Base-by-base conservation (phyloP, 805 yeast genomes). In the Schizosaccharomyces japonicus region DNA sequence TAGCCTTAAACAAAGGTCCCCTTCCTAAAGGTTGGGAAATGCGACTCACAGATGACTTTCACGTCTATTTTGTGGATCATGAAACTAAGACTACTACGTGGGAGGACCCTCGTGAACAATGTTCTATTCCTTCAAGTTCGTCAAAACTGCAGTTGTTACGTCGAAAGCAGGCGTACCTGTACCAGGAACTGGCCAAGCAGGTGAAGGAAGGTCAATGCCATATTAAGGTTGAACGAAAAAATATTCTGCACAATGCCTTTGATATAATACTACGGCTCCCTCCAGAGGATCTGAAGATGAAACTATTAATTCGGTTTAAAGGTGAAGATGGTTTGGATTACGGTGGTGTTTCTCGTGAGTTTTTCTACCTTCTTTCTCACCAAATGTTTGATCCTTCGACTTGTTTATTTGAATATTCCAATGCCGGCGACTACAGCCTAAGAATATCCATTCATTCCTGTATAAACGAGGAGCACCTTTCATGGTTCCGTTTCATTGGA, bases 251-350 rank as follows among this genome's bases (percentile, higher is more conserved):
- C 65, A 98, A 90, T 64, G 81, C 95, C 31, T 90, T 84, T 63
- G 95, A 90, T 64, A 98, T 90, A 63, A 77, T 90, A 49, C 90
- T 90, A 98, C 78, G 98, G 64, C 98, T 90, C 67, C 78, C 95
- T 2, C 95, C 98, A 15, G 95, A 85, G 64, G 99, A 90, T 61
- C 72, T 90, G 66, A 90, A 90, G 73, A 90, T 90, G 69, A 73
- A 98, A 61, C 68, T 90, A 52, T 90, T 90, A 96, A 90, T 90
- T 63, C 84, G 87, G 63, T 90, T 90, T 58, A 98, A 90, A 57
- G 98, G 96, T 52, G 99, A 90, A 68, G 99, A 90, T 69, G 99
- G 98, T 63, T 73, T 90, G 58, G 99, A 90, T 68, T 90, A 90
- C 61, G 99, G 99, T 71, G 99, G 99, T 61, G 96, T 90, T 52